phyloP scores from a whole-genome alignment of 1,284 basidiomycete species.

The Cutaneotrichosporon sp. region DNA sequence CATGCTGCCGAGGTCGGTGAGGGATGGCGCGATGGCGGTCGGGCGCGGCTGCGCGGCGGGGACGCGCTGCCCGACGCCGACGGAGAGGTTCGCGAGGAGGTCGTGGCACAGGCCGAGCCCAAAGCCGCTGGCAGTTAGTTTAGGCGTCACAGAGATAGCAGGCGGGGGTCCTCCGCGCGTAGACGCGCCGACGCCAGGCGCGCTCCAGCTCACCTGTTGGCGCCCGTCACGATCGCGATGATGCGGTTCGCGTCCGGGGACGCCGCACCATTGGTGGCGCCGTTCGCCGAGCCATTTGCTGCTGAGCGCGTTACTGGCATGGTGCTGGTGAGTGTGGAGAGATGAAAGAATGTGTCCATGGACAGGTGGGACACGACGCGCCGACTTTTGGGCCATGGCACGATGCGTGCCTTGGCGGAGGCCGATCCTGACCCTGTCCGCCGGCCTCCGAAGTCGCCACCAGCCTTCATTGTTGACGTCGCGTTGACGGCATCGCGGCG shows the following conservation, averaged over 20 bases:
- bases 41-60: conserved; percentile 32
- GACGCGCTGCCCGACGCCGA: conserved; percentile 31
- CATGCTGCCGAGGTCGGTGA: conserved; percentile 6
- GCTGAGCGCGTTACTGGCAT: not conserved
- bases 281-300: not conserved
- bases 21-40: conserved; percentile 33
- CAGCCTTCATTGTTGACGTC: not conserved
- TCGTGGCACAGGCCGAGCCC: conserved; percentile 83
- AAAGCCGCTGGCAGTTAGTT: conserved; percentile 64
- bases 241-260: conserved; percentile 22
- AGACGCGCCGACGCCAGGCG: not conserved
- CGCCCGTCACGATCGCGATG: conserved; percentile 67
- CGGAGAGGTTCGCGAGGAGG: conserved; percentile 68
- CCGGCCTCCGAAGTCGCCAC: no score
- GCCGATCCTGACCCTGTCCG: no score
- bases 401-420: conserved; percentile 1
- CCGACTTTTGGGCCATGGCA: conserved; percentile 5
- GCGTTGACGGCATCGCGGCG: no score
- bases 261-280: not conserved
- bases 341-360: not conserved
- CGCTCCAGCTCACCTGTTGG: conserved; percentile 61
- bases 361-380: not conserved
- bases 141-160: no score
- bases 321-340: not conserved
- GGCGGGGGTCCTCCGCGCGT: not conserved